Percentiles rank a stretch among this genome's conserved stretches.
Evolutionary conservation across 1,284 basidiomycete species (phyloP).

Genomic region (Vanrija sp.): DNA sequence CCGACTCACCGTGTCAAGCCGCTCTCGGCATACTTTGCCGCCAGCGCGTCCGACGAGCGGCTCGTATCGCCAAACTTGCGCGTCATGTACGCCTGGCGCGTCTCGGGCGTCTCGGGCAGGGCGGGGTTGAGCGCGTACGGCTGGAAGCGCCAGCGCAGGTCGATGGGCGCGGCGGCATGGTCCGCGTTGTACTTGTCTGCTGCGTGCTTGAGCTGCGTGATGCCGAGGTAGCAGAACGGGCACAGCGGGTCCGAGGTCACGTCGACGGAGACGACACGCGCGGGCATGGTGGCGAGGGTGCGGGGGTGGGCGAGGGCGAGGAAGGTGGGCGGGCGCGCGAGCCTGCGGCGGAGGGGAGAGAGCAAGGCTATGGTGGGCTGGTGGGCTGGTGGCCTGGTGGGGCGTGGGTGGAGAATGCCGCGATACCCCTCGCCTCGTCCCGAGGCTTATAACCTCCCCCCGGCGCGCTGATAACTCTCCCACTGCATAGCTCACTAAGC

Average conservation of each 20-base stretch:
- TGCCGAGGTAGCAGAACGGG: conserved; percentile 36
- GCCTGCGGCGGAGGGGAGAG: no score
- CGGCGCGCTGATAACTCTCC: no score
- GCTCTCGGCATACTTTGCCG: conserved; percentile 32
- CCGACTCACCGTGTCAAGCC: conserved; percentile 38
- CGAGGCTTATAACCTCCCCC: no score
- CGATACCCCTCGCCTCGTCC: no score
- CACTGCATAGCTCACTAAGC: no score
- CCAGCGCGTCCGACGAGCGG: conserved; percentile 25
- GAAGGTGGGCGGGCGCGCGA: no score
- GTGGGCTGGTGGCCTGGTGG: no score
- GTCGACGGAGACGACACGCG: conserved; percentile 19
- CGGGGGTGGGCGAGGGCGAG: no score
- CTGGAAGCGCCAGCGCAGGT: conserved; percentile 33
- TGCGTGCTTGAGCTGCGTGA: conserved; percentile 26
- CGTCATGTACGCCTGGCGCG: conserved; percentile 26
- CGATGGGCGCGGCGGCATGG: conserved; percentile 20
- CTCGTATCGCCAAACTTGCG: conserved; percentile 41
- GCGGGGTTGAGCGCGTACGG: conserved; percentile 41
- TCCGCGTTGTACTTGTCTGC: conserved; percentile 16
- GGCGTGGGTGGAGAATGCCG: no score
- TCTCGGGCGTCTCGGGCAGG: conserved; percentile 23
- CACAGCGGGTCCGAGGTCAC: conserved; percentile 20
- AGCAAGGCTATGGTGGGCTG: no score
- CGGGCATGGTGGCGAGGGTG: background rate